Evolutionary conservation across 345 rosid genomes (phyloP).

Genomic region (Aegle marmelos): DNA sequence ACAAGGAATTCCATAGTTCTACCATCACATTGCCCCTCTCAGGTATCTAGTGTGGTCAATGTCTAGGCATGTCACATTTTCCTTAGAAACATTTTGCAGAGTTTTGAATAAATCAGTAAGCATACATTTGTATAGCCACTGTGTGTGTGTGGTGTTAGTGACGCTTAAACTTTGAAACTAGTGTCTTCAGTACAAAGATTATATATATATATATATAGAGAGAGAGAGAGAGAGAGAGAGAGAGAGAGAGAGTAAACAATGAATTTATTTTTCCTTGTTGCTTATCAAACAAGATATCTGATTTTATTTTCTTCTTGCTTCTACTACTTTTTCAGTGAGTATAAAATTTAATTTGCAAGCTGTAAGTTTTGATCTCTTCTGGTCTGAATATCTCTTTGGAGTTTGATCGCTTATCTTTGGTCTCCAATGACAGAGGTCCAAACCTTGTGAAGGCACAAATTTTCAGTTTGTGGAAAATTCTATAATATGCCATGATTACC

Average conservation of each 20-base stretch:
- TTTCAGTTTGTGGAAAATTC: constrained; percentile 70
- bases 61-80: not conserved
- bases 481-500: constrained; percentile 76
- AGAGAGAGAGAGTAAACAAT: too few relatives aligned
- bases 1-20: constrained; percentile 69
- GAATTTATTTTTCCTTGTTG: not conserved
- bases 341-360: not conserved
- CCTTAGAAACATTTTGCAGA: not conserved
- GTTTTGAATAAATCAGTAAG: not conserved
- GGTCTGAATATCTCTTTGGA: not conserved
- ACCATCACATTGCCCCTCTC: constrained; percentile 83
- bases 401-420: constrained; percentile 5
- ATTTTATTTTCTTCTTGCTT: not conserved
- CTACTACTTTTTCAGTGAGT: not conserved
- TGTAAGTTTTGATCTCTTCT: not conserved
- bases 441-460: constrained; percentile 73
- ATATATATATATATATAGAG: too few relatives aligned
- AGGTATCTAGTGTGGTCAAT: constrained; percentile 41
- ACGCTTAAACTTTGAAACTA: not conserved
- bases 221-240: too few relatives aligned
- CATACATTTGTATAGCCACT: not conserved
- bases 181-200: not conserved
- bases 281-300: not conserved
- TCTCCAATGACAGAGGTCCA: constrained; percentile 49
- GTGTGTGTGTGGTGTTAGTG: not conserved